phyloP scores from a whole-genome alignment of 257 asterid species.

The Nicotiana tomentosiformis region DNA sequence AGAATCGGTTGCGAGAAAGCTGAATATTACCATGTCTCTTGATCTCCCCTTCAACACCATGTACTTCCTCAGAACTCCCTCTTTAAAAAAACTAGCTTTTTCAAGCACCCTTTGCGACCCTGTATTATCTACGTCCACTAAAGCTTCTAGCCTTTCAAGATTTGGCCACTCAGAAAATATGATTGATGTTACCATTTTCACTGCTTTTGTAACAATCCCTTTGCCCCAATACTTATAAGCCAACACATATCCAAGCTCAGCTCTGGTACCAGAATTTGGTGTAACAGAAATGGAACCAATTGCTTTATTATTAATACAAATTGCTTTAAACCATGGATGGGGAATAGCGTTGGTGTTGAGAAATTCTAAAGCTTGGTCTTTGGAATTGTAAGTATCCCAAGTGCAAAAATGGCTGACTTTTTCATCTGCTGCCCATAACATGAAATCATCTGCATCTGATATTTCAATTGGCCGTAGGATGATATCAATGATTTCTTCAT shows the following conservation, averaged over 20 bases:
- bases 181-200: constrained; percentile 24
- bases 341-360: constrained; percentile 28
- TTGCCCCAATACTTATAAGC: constrained; percentile 43
- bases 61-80: constrained; percentile 37
- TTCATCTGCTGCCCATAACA: constrained; percentile 53
- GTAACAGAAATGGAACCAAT: constrained; percentile 49
- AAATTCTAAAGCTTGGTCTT: constrained; percentile 16
- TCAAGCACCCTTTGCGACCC: constrained; percentile 48
- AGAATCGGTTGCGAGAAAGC: constrained; percentile 25
- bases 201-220: constrained; percentile 37
- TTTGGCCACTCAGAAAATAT: constrained; percentile 36
- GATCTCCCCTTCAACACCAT: constrained; percentile 14
- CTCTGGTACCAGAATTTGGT: constrained; percentile 31
- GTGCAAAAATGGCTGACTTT: constrained; percentile 34
- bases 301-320: constrained; percentile 29
- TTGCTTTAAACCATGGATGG: constrained; percentile 30
- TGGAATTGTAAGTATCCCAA: constrained; percentile 48
- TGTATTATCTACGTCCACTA: constrained; percentile 33
- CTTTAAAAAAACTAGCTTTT: constrained; percentile 40
- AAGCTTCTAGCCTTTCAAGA: constrained; percentile 39
- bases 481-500: constrained; percentile 10
- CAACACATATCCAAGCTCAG: constrained; percentile 41
- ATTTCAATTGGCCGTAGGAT: constrained; percentile 27
- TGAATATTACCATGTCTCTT: constrained; percentile 27
- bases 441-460: constrained; percentile 41